phyloP scores from a whole-genome alignment of 306 rosid genomes.

The Lathyrus tuberosus region DNA sequence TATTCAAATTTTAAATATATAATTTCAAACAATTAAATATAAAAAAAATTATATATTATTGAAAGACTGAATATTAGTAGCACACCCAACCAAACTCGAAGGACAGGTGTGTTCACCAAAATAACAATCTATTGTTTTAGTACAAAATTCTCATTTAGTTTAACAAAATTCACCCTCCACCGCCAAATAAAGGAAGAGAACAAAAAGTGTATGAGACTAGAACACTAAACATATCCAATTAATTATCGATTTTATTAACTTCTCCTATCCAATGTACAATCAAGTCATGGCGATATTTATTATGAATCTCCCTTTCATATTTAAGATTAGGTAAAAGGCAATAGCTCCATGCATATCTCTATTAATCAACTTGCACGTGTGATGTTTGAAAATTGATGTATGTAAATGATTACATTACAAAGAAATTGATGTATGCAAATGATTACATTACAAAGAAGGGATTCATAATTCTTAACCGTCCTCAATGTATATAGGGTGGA shows the following conservation, averaged over 20 bases:
- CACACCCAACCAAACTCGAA: no score
- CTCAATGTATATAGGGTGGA: slow-evolving; percentile 35
- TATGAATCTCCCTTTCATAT: slow-evolving; percentile 31
- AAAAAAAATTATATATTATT: no score
- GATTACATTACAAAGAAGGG: slow-evolving; percentile 37
- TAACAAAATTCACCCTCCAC: no score
- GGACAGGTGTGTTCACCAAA: no score
- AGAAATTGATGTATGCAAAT: slow-evolving; percentile 36
- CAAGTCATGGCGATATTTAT: not conserved
- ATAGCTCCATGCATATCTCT: slow-evolving; percentile 15
- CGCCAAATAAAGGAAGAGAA: no score
- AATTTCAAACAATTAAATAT: no score
- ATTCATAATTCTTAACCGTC: slow-evolving; percentile 31
- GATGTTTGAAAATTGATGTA: no score
- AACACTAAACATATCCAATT: slow-evolving; percentile 5
- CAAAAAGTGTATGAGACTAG: not conserved
- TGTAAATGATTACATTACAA: no score
- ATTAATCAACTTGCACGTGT: slow-evolving; percentile 33
- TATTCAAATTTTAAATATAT: no score
- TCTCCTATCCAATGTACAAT: slow-evolving; percentile 11
- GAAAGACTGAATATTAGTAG: no score
- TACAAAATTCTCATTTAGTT: no score
- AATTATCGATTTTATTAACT: not conserved
- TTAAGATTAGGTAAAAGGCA: slow-evolving; percentile 34
- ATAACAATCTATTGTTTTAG: no score